Evolutionary conservation across 148 eudicot genomes (phyloP).

Genomic region (Agrostemma githago): DNA sequence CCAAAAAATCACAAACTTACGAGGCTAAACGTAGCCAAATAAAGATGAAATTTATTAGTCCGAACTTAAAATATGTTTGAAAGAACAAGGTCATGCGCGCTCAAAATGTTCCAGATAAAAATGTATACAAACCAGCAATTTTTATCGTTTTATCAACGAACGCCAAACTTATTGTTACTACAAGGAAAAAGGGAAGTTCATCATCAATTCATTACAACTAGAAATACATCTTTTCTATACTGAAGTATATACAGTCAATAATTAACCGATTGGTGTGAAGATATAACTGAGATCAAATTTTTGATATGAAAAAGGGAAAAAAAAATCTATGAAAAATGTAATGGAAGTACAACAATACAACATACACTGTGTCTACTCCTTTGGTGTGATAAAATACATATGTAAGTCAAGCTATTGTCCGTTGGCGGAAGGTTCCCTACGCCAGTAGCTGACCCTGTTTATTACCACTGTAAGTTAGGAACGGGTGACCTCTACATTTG

Average conservation of each 20-base stretch:
- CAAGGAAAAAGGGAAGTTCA: not conserved
- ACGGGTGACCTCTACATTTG: not conserved
- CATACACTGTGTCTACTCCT: not conserved
- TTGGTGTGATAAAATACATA: not conserved
- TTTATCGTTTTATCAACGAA: not conserved
- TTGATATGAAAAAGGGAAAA: not conserved
- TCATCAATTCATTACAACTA: not conserved
- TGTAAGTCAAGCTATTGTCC: not conserved
- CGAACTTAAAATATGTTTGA: too few species aligned
- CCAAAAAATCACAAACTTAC: too few species aligned
- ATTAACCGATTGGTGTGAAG: not conserved
- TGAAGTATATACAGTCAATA: not conserved
- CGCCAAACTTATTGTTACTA: not conserved
- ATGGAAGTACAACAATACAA: constrained; percentile 6
- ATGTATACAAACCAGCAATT: not conserved
- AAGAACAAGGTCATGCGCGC: too few species aligned
- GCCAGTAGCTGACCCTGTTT: constrained; percentile 8
- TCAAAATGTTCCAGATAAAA: not conserved
- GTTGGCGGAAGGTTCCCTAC: not conserved
- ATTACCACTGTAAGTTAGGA: not conserved
- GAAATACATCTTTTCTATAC: not conserved
- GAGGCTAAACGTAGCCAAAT: too few species aligned
- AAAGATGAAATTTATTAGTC: too few species aligned
- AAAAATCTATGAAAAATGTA: not conserved
- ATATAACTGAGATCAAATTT: not conserved